A percentile compares a stretch with the other conserved stretches of the same genome.
Conservation (phyloP, 2,329 filamentous ascomycete species). For the Ceratocystis lukuohia region DNA sequence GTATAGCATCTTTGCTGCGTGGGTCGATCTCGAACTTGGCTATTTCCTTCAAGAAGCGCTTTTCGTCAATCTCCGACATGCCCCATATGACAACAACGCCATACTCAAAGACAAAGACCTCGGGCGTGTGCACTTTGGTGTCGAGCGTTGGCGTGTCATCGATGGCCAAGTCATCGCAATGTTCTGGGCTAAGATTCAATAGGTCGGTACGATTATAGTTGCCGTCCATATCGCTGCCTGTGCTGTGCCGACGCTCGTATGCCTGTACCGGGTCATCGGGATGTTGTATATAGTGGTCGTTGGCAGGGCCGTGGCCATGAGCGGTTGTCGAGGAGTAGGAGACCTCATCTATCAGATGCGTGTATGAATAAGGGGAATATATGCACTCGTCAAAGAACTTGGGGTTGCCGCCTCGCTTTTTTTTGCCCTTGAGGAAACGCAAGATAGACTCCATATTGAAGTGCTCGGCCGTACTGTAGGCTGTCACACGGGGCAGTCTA, state of each 20-base stretch:
- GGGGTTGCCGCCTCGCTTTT: slow-evolving; percentile 66
- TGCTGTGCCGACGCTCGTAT: slow-evolving; percentile 59
- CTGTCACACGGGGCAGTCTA: slow-evolving; percentile 77
- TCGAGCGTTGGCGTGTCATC: slow-evolving; percentile 59
- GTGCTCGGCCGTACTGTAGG: slow-evolving; percentile 86
- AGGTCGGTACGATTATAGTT: slow-evolving; percentile 15
- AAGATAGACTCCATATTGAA: slow-evolving; percentile 85
- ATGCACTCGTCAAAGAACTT: slow-evolving; percentile 97
- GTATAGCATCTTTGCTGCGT: slow-evolving; percentile 72
- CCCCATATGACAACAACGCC: slow-evolving; percentile 98
- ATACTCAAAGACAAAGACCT: slow-evolving; percentile 94
- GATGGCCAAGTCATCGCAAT: slow-evolving; percentile 24
- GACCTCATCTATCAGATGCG: slow-evolving; percentile 44
- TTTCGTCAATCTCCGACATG: slow-evolving; percentile 83
- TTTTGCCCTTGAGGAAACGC: slow-evolving; percentile 77
- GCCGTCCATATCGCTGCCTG: slow-evolving; percentile 44
- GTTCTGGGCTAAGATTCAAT: slow-evolving; percentile 9
- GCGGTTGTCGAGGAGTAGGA: slow-evolving; percentile 57
- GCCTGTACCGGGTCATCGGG: slow-evolving; percentile 30
- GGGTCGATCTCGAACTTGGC: slow-evolving; percentile 90
- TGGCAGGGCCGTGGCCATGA: slow-evolving; percentile 26
- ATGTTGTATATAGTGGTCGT: slow-evolving; percentile 23
- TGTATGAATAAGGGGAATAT: slow-evolving; percentile 85
- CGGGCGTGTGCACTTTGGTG: slow-evolving; percentile 76
- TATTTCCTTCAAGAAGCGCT: slow-evolving; percentile 83